Evolutionary conservation across 345 rosid species (phyloP).

Genomic region (Euphorbia lathyris): DNA sequence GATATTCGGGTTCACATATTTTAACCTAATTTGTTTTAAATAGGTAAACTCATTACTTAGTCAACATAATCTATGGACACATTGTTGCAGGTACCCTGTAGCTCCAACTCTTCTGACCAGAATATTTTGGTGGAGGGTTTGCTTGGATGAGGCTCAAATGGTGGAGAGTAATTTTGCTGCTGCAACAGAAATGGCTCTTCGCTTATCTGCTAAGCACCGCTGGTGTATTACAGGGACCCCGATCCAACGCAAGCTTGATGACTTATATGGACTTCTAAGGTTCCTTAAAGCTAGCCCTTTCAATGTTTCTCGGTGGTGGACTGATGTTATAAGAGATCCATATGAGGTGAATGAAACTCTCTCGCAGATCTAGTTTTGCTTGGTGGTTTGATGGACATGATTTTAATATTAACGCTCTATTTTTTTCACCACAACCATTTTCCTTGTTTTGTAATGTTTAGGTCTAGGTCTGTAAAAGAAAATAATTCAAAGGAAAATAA

Average conservation of each 20-base stretch:
- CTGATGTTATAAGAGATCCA: conserved; percentile 81
- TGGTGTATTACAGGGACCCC: conserved; percentile 99
- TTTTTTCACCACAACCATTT: too few relatives aligned
- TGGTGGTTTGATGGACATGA: not conserved
- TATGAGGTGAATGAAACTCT: conserved; percentile 59
- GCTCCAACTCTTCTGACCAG: conserved; percentile 84
- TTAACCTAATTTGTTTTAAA: too few relatives aligned
- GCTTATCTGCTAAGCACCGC: conserved; percentile 68
- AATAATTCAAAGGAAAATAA: too few relatives aligned
- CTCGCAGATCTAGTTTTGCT: not conserved
- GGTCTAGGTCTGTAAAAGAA: too few relatives aligned
- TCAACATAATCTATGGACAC: conserved; percentile 23
- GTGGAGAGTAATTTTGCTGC: conserved; percentile 93
- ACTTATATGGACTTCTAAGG: conserved; percentile 75
- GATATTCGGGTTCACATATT: too few relatives aligned
- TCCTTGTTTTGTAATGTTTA: too few relatives aligned
- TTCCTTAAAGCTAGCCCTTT: conserved; percentile 84
- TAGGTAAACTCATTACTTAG: too few relatives aligned
- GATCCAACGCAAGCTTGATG: conserved; percentile 91
- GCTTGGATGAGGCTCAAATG: conserved; percentile 99
- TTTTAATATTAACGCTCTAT: not conserved
- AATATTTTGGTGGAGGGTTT: conserved; percentile 96
- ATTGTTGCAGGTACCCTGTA: conserved; percentile 79
- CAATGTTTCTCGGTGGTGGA: conserved; percentile 84
- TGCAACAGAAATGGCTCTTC: conserved; percentile 94